Percentiles rank a stretch among this genome's conserved stretches.
phyloP scores from a whole-genome alignment of 2,329 filamentous ascomycete genomes.

The Hypoxylon sp. region DNA sequence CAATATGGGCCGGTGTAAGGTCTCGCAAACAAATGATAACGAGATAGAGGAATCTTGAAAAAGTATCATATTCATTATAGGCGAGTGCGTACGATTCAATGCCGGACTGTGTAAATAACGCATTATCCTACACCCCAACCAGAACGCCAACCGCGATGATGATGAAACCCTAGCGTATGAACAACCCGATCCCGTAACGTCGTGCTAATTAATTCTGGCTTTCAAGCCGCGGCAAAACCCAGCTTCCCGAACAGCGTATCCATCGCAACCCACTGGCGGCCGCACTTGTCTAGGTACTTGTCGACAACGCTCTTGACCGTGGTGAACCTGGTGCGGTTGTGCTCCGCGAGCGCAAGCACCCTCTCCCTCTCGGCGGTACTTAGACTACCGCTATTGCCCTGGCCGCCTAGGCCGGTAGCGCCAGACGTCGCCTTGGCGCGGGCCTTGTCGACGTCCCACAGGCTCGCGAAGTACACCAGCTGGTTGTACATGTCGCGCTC shows the following conservation, averaged over 20 bases:
- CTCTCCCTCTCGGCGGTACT: constrained; percentile 72
- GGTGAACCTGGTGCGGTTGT: constrained; percentile 84
- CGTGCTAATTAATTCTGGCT: constrained; percentile 9
- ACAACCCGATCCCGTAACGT: background rate
- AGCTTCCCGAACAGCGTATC: constrained; percentile 83
- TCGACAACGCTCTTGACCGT: constrained; percentile 84
- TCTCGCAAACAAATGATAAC: too few species aligned
- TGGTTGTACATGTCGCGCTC: constrained; percentile 97
- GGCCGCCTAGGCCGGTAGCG: constrained; percentile 57
- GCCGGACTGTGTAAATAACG: background rate
- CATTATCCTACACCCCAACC: background rate
- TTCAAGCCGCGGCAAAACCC: constrained; percentile 61
- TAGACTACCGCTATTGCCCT: constrained; percentile 55
- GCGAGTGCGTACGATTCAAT: too few species aligned
- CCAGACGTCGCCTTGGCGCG: constrained; percentile 66
- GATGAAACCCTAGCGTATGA: background rate
- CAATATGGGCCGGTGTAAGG: too few species aligned
- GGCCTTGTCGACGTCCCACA: constrained; percentile 93
- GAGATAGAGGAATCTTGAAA: too few species aligned
- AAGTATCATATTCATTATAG: too few species aligned
- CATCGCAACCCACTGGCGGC: constrained; percentile 94
- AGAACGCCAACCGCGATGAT: constrained; percentile 29
- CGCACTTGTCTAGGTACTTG: constrained; percentile 88
- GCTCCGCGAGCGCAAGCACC: constrained; percentile 79
- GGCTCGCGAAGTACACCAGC: constrained; percentile 84